These are phyloP conservation scores for Monosporascus ibericus DNA, from an alignment of 2,329 filamentous ascomycete species.

Conservation along the genomic window DNA sequence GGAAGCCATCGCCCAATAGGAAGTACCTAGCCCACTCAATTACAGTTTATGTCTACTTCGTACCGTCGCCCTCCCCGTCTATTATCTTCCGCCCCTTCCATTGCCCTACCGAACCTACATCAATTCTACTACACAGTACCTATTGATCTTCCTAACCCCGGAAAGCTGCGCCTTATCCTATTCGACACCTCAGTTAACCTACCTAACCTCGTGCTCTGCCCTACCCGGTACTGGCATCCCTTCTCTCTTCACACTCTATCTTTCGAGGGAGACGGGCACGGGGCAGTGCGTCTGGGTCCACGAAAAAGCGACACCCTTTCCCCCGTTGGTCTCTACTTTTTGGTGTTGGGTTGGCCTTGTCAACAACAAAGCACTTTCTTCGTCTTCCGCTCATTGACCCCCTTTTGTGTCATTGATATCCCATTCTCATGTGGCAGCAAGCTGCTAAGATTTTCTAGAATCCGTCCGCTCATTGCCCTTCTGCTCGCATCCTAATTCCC, in stretches of 20 bases:
- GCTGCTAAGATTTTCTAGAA: conserved; percentile 19
- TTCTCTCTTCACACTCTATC: neutral
- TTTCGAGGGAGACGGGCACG: neutral
- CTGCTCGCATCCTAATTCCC: conserved; percentile 12
- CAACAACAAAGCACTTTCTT: conserved; percentile 23
- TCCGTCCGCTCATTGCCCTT: conserved; percentile 14
- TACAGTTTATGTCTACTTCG: neutral
- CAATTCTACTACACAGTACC: too few species aligned
- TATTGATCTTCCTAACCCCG: neutral
- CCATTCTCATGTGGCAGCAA: conserved; percentile 22
- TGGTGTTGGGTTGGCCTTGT: conserved; percentile 20
- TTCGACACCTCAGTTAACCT: neutral
- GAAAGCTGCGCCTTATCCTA: neutral
- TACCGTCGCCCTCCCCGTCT: neutral
- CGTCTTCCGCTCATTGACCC: conserved; percentile 14
- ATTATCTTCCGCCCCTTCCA: neutral
- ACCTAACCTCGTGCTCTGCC: neutral
- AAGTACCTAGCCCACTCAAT: neutral
- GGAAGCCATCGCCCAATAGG: neutral
- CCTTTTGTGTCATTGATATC: conserved; percentile 20
- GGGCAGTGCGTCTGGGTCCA: neutral
- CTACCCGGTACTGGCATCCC: neutral
- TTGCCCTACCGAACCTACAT: neutral
- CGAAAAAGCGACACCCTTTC: neutral
- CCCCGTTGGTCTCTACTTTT: conserved; percentile 12